A percentile compares a stretch with the other conserved stretches of the same genome.
phyloP scores from a whole-genome alignment of 75 land plant species.

The Pinus albicaulis region DNA sequence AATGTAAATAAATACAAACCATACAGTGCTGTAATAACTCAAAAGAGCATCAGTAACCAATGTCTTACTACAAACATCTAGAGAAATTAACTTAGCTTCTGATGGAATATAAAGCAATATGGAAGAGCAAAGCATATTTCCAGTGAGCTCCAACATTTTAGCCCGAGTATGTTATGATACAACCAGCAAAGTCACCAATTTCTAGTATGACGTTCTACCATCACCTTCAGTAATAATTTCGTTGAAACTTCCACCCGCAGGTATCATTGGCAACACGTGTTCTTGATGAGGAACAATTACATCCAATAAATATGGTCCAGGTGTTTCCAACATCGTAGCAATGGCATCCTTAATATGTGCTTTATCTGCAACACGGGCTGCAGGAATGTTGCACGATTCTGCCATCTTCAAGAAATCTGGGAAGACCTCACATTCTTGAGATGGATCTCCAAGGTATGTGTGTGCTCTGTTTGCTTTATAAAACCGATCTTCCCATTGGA shows the following conservation, averaged over 20 bases:
- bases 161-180: no score
- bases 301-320: constrained; percentile 49
- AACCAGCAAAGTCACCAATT: background rate
- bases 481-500: constrained; percentile 52
- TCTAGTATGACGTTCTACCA: constrained; percentile 27
- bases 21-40: no score
- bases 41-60: no score
- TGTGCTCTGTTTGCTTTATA: constrained; percentile 49
- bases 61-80: no score
- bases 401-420: constrained; percentile 50
- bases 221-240: constrained; percentile 53
- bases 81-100: no score
- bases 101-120: no score
- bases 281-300: constrained; percentile 52
- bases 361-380: constrained; percentile 37
- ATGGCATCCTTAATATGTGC: constrained; percentile 39
- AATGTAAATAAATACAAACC: no score
- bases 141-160: no score
- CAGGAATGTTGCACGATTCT: constrained; percentile 43
- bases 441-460: constrained; percentile 53
- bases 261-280: constrained; percentile 49
- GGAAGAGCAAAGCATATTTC: no score
- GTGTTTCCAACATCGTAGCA: constrained; percentile 39
- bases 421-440: constrained; percentile 25
- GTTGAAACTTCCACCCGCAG: constrained; percentile 43